Conservation (phyloP, 164 flowering plant species). For the Euptelea pleiosperma region DNA sequence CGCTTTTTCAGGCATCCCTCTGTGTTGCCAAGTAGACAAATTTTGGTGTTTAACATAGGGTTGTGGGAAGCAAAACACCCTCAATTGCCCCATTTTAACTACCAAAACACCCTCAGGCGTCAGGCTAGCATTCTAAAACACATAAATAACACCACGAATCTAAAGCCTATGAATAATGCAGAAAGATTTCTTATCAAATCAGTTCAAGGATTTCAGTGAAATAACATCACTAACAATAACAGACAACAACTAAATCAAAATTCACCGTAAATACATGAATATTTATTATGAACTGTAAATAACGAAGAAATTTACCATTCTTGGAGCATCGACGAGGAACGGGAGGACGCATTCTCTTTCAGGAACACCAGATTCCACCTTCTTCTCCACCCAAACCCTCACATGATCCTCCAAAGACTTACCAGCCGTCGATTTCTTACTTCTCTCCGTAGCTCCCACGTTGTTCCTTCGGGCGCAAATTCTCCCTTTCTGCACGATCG, state of each 20-base stretch:
- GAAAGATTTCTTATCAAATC: too few relatives aligned
- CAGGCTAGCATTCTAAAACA: too few relatives aligned
- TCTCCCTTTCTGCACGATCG: conserved; percentile 2
- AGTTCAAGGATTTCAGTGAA: background rate
- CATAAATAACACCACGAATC: too few relatives aligned
- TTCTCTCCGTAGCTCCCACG: conserved; percentile 11
- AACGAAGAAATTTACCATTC: conserved; percentile 18
- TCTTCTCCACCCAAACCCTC: conserved; percentile 24
- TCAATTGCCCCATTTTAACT: too few relatives aligned
- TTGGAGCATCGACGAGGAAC: conserved; percentile 30
- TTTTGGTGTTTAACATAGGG: too few relatives aligned
- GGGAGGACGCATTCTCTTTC: conserved; percentile 29
- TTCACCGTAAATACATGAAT: background rate
- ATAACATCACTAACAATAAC: background rate
- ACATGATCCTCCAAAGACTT: conserved; percentile 25
- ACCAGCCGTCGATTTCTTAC: conserved; percentile 12
- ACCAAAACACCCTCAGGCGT: too few relatives aligned
- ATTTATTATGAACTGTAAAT: background rate
- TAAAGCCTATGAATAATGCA: too few relatives aligned
- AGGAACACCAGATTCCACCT: conserved; percentile 26
- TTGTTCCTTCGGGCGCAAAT: conserved; percentile 7
- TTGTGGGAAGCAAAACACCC: too few relatives aligned
- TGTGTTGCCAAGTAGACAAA: too few relatives aligned
- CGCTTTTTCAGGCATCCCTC: too few relatives aligned
- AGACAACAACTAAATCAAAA: background rate